Base-by-base conservation (phyloP, 805 yeast genomes). In the Zygotorulaspora florentina region DNA sequence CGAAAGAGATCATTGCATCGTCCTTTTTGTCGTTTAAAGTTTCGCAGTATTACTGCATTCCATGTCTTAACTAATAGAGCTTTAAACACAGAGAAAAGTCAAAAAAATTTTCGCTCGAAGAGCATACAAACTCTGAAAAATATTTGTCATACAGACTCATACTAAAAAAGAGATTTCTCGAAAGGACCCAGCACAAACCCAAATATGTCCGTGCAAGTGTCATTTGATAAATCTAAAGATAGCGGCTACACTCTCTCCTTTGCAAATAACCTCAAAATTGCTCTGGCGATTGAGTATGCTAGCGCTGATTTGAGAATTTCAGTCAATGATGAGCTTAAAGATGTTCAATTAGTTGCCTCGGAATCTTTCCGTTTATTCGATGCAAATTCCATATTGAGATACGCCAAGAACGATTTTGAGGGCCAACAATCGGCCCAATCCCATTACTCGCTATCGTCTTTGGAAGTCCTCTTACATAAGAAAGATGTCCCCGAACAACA, bases 321-420 rank as follows among this genome's bases (percentile, higher is more conserved):
- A 12, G 46, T 61, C 10, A 41, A 54, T 44, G 55, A 53, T 15
- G 55, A 53, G 3, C 16, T 55, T 11, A 57, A 53, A 40, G 59
- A 60, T 34, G 51, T 64, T 31, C 61, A 57, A 42, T 53, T 68
- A 36, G 30, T 59, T 33, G 47, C 50, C 4, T 54, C 59, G n/a
- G 67, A 63, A 3, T 47, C 52, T 1, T 61, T 67, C 27, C 76
- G 74, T 54, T 70, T 85, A 50, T 66, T 72, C 46, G 87, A 84
- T 62, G 72, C 87, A 16, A 82, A 84, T 59, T 81, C 93, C 16
- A 80, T 84, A 42, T 81, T 84, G 50, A 80, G 81, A 62, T 85
- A 79, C 57, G 66, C 81, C 50, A 69, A 79, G 31, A 63, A 69
- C 17, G 81, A 79, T 51, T 81, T 79, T 50, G 45, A 64, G 5